These are phyloP conservation scores for Lactifluus rugatus DNA, from an alignment of 768 basidiomycete species.

Conservation along the genomic window DNA sequence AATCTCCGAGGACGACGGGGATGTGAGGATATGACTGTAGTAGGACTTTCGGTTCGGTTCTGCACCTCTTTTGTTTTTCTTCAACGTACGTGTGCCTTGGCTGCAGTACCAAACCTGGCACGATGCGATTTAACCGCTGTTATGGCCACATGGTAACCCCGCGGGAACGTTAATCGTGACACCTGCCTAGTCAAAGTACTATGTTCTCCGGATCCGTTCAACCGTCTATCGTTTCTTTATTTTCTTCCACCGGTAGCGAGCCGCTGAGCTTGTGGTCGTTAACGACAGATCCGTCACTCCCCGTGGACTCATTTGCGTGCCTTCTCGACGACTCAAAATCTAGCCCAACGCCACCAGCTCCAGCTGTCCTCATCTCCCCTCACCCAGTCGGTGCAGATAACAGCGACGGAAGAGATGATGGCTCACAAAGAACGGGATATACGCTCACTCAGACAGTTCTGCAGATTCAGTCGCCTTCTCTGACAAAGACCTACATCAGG, in stretches of 20 bases:
- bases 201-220: conserved; percentile 57
- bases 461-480: conserved; percentile 70
- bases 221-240: conserved; percentile 55
- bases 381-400: conserved; percentile 26
- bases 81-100: too few species aligned
- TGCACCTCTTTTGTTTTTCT: too few species aligned
- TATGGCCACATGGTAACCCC: too few species aligned
- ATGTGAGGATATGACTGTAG: too few species aligned
- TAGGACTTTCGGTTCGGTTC: too few species aligned
- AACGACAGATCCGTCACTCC: conserved; percentile 39
- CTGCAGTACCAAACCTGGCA: too few species aligned
- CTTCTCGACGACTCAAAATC: conserved; percentile 52
- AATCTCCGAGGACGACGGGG: too few species aligned
- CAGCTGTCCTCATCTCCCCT: conserved; percentile 37
- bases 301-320: conserved; percentile 55
- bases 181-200: too few species aligned
- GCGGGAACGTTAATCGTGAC: too few species aligned
- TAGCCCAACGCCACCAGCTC: conserved; percentile 35
- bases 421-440: conserved; percentile 28
- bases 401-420: conserved; percentile 18
- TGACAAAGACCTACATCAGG: conserved; percentile 57
- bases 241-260: conserved; percentile 61
- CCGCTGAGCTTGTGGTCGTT: conserved; percentile 48
- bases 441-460: conserved; percentile 56
- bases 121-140: too few species aligned